Evolutionary conservation across 2,329 filamentous ascomycete species (phyloP).

Genomic region (Diaporthe vaccinii): DNA sequence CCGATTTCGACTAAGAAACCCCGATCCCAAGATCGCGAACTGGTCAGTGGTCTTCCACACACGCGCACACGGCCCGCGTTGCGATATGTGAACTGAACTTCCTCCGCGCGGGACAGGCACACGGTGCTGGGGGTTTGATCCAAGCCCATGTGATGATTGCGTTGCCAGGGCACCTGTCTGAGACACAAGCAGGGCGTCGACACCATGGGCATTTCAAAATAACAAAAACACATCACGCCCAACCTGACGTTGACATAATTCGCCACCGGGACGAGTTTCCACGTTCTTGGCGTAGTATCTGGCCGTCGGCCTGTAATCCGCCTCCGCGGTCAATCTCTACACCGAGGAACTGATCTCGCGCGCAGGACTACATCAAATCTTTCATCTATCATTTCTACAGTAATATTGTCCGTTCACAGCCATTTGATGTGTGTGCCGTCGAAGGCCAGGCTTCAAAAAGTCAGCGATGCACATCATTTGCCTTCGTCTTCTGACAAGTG

Average conservation of each 20-base stretch:
- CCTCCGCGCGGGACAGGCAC: not conserved
- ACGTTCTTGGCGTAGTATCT: not conserved
- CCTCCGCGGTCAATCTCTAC: slow-evolving; percentile 8
- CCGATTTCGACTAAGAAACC: slow-evolving; percentile 3
- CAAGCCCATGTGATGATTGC: not conserved
- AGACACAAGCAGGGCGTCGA: not conserved
- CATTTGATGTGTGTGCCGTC: too few relatives aligned
- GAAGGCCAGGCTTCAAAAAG: not conserved
- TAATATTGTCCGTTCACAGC: not conserved
- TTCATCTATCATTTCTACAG: not conserved
- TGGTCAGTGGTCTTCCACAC: not conserved
- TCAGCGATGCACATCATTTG: not conserved
- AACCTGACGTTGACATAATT: not conserved
- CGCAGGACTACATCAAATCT: not conserved
- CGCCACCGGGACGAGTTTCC: slow-evolving; percentile 21
- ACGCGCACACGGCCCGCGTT: not conserved
- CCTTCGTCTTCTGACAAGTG: not conserved
- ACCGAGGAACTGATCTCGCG: not conserved
- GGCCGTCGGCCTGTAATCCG: slow-evolving; percentile 19
- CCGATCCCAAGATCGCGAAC: slow-evolving; percentile 17
- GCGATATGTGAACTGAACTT: not conserved
- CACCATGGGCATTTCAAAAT: not conserved
- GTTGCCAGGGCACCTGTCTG: not conserved
- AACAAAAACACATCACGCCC: not conserved
- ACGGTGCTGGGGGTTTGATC: too few relatives aligned